phyloP scores from a whole-genome alignment of 106 monocot genomes.

The Apostasia shenzhenica region DNA sequence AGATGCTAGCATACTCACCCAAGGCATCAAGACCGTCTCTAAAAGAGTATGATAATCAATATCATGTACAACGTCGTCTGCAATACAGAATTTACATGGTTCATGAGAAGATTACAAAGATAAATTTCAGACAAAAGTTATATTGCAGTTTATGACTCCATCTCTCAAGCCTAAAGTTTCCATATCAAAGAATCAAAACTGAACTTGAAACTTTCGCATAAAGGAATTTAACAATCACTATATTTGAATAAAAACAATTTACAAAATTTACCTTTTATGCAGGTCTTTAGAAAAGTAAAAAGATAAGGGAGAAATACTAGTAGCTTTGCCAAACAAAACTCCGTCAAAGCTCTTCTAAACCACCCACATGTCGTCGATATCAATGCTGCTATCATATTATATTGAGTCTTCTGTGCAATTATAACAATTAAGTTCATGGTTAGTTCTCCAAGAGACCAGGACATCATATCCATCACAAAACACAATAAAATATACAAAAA shows the following conservation, averaged over 20 bases:
- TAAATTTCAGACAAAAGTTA: background rate
- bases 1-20: slow-evolving; percentile 33
- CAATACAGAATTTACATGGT: slow-evolving; percentile 23
- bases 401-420: slow-evolving; percentile 26
- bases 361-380: slow-evolving; percentile 48
- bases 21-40: slow-evolving; percentile 24
- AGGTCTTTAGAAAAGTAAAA: slow-evolving; percentile 32
- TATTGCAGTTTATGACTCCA: background rate
- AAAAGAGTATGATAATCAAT: slow-evolving; percentile 18
- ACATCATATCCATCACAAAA: too few species aligned
- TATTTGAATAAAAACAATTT: too few species aligned
- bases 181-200: too few species aligned
- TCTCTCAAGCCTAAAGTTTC: too few species aligned
- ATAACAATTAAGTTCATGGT: background rate
- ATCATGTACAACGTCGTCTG: slow-evolving; percentile 36
- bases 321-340: slow-evolving; percentile 42
- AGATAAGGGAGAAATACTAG: slow-evolving; percentile 45
- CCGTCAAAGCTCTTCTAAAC: slow-evolving; percentile 42
- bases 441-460: too few species aligned
- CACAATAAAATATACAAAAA: too few species aligned
- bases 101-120: background rate
- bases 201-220: too few species aligned
- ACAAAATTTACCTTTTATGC: slow-evolving; percentile 37
- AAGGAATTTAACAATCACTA: too few species aligned
- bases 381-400: slow-evolving; percentile 45